These are phyloP conservation scores for Populus nigra DNA, from an alignment of 345 rosid genomes.

Conservation along the genomic window DNA sequence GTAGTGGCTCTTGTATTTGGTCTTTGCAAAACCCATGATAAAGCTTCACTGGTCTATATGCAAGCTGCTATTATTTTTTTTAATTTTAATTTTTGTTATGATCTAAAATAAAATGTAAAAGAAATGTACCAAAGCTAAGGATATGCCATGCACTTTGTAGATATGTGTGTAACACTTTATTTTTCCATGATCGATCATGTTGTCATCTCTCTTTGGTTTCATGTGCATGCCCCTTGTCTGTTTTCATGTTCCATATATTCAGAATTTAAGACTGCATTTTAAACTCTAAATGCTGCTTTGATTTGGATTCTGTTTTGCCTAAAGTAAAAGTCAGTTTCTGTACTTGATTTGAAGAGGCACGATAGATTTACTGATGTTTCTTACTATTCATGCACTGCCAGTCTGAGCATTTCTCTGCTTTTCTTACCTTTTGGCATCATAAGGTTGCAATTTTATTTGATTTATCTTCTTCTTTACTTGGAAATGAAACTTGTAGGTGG, in stretches of 20 bases:
- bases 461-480: conserved; percentile 19
- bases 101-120: too few relatives aligned
- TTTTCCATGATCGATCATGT: not conserved
- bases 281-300: not conserved
- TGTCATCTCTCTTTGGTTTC: not conserved
- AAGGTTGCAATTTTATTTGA: conserved; percentile 12
- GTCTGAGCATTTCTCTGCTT: conserved; percentile 7
- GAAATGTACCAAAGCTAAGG: not conserved
- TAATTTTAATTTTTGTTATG: not conserved
- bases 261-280: not conserved
- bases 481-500: conserved; percentile 60
- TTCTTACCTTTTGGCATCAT: not conserved
- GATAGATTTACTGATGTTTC: not conserved
- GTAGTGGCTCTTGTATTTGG: not conserved
- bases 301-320: not conserved
- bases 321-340: not conserved
- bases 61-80: not conserved
- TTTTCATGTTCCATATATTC: not conserved
- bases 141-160: not conserved
- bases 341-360: not conserved
- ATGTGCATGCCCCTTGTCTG: not conserved
- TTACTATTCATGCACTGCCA: not conserved
- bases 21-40: not conserved
- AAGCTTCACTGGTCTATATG: not conserved
- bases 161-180: not conserved